Conservation (phyloP, 1,284 basidiomycete species). For the Agroathelia rolfsii region DNA sequence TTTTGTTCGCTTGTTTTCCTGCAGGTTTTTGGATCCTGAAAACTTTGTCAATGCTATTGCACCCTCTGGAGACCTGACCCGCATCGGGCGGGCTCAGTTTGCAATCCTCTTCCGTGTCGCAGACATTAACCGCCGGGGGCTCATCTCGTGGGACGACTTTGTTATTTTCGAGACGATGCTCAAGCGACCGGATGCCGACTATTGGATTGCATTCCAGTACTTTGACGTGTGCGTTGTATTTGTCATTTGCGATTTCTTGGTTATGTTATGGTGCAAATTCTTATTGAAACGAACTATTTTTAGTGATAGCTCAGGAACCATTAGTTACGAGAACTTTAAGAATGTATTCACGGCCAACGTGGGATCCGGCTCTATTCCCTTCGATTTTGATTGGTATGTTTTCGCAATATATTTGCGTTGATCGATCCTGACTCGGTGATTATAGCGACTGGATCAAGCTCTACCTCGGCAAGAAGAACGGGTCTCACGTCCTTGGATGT, state of each 20-base stretch:
- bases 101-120: slow-evolving; percentile 86
- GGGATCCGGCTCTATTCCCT: slow-evolving; percentile 76
- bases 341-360: slow-evolving; percentile 78
- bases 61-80: slow-evolving; percentile 72
- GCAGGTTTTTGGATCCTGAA: slow-evolving; percentile 70
- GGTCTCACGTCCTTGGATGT: slow-evolving; percentile 87
- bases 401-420: slow-evolving; percentile 6
- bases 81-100: slow-evolving; percentile 81
- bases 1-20: slow-evolving; percentile 8
- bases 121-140: slow-evolving; percentile 66
- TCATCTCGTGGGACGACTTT: slow-evolving; percentile 91
- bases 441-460: slow-evolving; percentile 86
- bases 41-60: slow-evolving; percentile 91
- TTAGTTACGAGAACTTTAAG: slow-evolving; percentile 91
- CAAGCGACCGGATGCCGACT: slow-evolving; percentile 87
- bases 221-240: slow-evolving; percentile 75
- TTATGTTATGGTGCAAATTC: slow-evolving; percentile 3
- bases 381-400: slow-evolving; percentile 83
- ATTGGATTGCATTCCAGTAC: slow-evolving; percentile 93
- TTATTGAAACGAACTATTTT: no score
- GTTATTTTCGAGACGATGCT: slow-evolving; percentile 85
- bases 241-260: not conserved
- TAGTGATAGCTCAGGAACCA: slow-evolving; percentile 83
- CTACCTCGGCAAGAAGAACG: slow-evolving; percentile 86
- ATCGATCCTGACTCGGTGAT: slow-evolving; percentile 9